Conservation (phyloP, 345 rosid species). For the Gossypium turneri region DNA sequence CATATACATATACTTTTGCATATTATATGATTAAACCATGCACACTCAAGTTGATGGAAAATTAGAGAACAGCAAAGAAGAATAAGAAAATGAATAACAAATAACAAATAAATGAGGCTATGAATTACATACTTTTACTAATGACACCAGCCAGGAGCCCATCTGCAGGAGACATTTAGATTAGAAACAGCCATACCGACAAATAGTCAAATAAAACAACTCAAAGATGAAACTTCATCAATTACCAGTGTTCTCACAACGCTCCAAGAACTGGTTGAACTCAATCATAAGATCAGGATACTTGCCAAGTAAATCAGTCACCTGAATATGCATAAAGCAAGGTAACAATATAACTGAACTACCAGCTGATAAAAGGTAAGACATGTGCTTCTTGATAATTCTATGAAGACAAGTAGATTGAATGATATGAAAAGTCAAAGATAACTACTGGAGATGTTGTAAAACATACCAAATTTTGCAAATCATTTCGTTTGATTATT, state of each 20-base stretch:
- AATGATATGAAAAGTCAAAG: constrained; percentile 9
- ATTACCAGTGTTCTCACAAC: constrained; percentile 84
- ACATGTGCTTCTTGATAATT: not conserved
- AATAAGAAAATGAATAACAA: not conserved
- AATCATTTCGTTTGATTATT: constrained; percentile 70
- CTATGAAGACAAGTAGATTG: constrained; percentile 9
- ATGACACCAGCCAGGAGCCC: constrained; percentile 89
- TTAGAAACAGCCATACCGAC: constrained; percentile 26
- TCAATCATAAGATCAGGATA: constrained; percentile 90
- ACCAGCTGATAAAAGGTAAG: not conserved
- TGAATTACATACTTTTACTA: constrained; percentile 75
- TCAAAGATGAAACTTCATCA: constrained; percentile 19
- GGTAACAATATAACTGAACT: not conserved
- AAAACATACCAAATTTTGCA: constrained; percentile 70
- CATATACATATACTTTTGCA: not conserved
- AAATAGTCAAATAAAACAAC: constrained; percentile 24
- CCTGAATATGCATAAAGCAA: constrained; percentile 36
- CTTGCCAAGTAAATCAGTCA: constrained; percentile 86
- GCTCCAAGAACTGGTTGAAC: constrained; percentile 81
- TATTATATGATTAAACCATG: not conserved
- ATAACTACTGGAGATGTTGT: constrained; percentile 15
- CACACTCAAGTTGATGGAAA: not conserved
- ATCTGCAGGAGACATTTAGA: constrained; percentile 51
- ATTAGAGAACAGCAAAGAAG: constrained; percentile 10
- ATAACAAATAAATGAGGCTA: not conserved